Base-by-base conservation (phyloP, 2,329 filamentous ascomycete genomes). In the Albifimbria verrucaria region DNA sequence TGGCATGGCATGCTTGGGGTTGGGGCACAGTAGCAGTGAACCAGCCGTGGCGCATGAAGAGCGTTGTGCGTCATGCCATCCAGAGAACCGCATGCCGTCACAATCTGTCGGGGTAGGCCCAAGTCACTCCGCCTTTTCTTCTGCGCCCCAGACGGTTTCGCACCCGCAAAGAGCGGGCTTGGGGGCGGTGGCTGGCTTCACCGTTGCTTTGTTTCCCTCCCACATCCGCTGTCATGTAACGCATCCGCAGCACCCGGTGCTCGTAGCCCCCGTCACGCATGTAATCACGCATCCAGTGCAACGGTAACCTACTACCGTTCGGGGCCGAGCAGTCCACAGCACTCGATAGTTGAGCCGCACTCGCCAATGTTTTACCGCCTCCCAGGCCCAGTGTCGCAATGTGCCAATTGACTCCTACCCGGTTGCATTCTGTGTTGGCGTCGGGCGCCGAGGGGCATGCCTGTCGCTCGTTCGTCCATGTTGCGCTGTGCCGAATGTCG, bases 61-160 rank as follows among this genome's bases (percentile, higher is more conserved):
- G 39, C 20, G 9, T 17, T 43, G 39, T 43, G 39, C 39, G 39
- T 21, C 15, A 17, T 43, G 28, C 9, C 15, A 21, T 43, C 15
- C 39, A n/a, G 9, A n/a, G 28, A 7, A 43, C 15, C 18, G 18
- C 9, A n/a, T 43, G 7, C 39, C 39, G 26, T 32, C 26, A 32
- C 26, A 15, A 15, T n/a, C 9, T 28, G 45, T 46, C 43, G 43
- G 22, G 17, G 15, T 6, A n/a, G 22, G 24, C 9, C 12, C 45
- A 28, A 48, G 21, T 28, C 45, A n/a, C 45, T 48, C 45, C 45
- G 45, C 45, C 45, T 26, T 48, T 48, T 48, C 45, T 18, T 24
- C 45, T 24, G 22, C 23, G 20, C 25, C 11, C 22, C 6, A n/a
- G n/a, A 24, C 7, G 15, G 12, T 24, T 24, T 48, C 45, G 6